Evolutionary conservation across 805 yeast species (phyloP), one percentile per base, ranked within the genome.

Genomic region (Candida tammaniensis): DNA sequence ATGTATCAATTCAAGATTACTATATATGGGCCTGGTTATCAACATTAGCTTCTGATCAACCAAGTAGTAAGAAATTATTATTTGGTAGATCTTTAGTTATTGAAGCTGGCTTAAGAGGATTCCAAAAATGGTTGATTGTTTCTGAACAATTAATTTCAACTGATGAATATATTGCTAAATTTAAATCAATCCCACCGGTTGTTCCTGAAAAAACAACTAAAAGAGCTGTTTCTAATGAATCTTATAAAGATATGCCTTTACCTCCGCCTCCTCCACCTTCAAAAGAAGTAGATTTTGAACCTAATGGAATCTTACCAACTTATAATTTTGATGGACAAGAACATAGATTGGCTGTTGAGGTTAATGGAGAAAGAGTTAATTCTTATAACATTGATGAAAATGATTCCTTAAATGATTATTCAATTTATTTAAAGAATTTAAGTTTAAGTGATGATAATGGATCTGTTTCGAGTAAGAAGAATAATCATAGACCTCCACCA

Each of bases 1-100:
- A 84, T 39, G 81, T 84, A 1, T 72, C 85, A 5, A 76, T 87
- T 13, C 95, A 86, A 55, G 96, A 87, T 55, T 87, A 83, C 55
- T 87, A 81, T 51, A 85, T 86, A 18, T 87, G 96, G 96, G 76
- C 95, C 0, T 87, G 96, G 96, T 65, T 86, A 50, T 77, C 88
- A 1, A 74, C 87, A 2, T 54, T 86, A 16, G 86, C 86, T 0
- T 70, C 79, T 20, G 96, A 87, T 52, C 83, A 85, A 51, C 76
- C 87, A 0, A 67, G 72, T 20, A 57, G 65, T 16, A 78, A 78
- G 46, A 83, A 83, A 54, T 72, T 73, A 20, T 56, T 81, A 1
- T 87, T 87, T 63, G 96, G 96, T 7, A 72, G 93, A 44, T 80
- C 94, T 0, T 68, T 86, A 36, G 86, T 87, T 5, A 74, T 86